A percentile compares a stretch with the other conserved stretches of the same genome.
Evolutionary conservation across 345 rosid genomes (phyloP).

Genomic region (Hibiscus mutabilis): DNA sequence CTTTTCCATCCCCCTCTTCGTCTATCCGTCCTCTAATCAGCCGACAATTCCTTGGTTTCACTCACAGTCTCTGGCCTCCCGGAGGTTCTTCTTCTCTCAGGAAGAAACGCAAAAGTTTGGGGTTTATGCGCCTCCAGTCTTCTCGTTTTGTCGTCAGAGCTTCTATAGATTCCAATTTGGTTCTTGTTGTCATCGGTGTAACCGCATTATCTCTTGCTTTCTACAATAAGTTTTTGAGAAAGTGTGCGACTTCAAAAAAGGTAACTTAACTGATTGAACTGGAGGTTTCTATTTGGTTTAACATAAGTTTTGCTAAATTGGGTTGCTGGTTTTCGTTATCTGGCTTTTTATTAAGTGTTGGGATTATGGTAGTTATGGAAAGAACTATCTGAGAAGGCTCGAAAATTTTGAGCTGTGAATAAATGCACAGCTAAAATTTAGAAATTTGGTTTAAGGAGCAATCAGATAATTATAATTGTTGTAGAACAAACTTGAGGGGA

Average conservation of each 20-base stretch:
- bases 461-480: background rate
- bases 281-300: background rate
- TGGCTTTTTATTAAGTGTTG: background rate
- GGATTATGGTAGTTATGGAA: background rate
- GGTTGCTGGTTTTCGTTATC: background rate
- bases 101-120: constrained; percentile 18
- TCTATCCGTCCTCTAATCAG: constrained; percentile 29
- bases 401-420: background rate
- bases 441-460: background rate
- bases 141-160: constrained; percentile 40
- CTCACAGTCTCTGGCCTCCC: constrained; percentile 42
- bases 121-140: constrained; percentile 21
- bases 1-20: constrained; percentile 27
- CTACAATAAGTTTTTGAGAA: constrained; percentile 28
- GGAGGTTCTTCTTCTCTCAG: constrained; percentile 24
- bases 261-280: constrained; percentile 20
- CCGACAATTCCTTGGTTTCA: constrained; percentile 49
- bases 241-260: constrained; percentile 25
- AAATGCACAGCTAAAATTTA: background rate
- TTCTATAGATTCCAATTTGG: constrained; percentile 39
- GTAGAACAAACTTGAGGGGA: background rate
- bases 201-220: constrained; percentile 50
- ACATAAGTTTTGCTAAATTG: background rate
- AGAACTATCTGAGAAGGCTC: background rate
- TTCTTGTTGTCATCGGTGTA: constrained; percentile 49